These are phyloP conservation scores for Pulveroboletus frians DNA, from an alignment of 768 basidiomycete genomes.

Conservation along the genomic window DNA sequence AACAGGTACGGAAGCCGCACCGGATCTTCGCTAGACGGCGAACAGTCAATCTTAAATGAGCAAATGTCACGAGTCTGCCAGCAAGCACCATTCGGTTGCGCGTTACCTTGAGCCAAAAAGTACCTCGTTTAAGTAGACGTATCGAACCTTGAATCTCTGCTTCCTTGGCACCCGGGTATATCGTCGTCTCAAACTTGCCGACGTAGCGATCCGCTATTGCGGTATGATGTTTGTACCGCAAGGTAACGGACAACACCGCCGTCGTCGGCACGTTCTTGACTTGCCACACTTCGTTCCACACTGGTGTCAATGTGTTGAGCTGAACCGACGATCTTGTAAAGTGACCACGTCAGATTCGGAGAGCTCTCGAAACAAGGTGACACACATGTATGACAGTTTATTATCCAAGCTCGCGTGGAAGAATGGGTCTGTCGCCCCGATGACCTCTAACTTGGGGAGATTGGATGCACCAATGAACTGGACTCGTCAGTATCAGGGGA, in stretches of 20 bases:
- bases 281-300: slow-evolving; percentile 74
- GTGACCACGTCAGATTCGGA: background rate
- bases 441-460: slow-evolving; percentile 66
- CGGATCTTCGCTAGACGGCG: slow-evolving; percentile 40
- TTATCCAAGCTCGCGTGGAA: slow-evolving; percentile 65
- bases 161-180: slow-evolving; percentile 58
- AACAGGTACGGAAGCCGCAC: slow-evolving; percentile 54
- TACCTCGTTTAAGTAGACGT: slow-evolving; percentile 47
- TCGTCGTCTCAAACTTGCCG: slow-evolving; percentile 53
- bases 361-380: slow-evolving; percentile 4
- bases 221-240: slow-evolving; percentile 67
- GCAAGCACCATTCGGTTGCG: background rate
- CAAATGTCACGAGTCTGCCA: slow-evolving; percentile 3
- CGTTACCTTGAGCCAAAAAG: slow-evolving; percentile 63
- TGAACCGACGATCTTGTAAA: slow-evolving; percentile 59
- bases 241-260: slow-evolving; percentile 54
- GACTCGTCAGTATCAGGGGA: background rate
- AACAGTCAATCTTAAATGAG: slow-evolving; percentile 48
- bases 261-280: slow-evolving; percentile 66
- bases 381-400: slow-evolving; percentile 59
- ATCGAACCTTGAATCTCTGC: slow-evolving; percentile 53
- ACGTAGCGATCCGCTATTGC: slow-evolving; percentile 55
- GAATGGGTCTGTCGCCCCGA: slow-evolving; percentile 62
- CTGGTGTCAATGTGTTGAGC: slow-evolving; percentile 49
- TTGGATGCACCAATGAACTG: slow-evolving; percentile 70